Evolutionary conservation across 768 basidiomycete genomes (phyloP), one percentile per base, ranked within the genome.

Genomic region (Trametes maxima): DNA sequence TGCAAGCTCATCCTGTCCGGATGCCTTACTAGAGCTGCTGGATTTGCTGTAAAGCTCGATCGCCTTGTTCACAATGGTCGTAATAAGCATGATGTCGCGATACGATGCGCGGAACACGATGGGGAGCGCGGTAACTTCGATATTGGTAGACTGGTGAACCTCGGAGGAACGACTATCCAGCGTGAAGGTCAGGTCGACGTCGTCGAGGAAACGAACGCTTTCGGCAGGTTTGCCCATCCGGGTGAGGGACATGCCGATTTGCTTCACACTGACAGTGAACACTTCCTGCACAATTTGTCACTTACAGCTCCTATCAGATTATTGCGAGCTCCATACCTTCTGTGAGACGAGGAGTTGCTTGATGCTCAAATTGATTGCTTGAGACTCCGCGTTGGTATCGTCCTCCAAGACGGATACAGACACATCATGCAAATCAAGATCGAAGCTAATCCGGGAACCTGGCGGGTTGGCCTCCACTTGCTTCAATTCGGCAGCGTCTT

Each of bases 21-120:
- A 22, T 19, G 28, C 64, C 72, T 66, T 52, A 49, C 57, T 35
- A 77, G 82, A 49, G 76, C 82, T 63, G 51, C 57, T 35, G 77
- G 82, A 50, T 76, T 82, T 63, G 54, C 76, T 74, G 65, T 92
- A 94, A n/a, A 94, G 79, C 58, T 89, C 88, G 37, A 92, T 75
- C 0, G 94, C 97, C 63, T 89, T 93, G 72, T 94, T 93, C 67
- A 92, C 82, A 63, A 96, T 95, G 3, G 86, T 78, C 47, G 82
- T 87, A 65, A 98, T 98, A 65, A 98, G 82, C 65, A 85, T 85
- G 72, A 98, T 92, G 71, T 99, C 97, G 19, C 93, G 85, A 69
- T 95, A 94, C 0, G 96, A 98, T n/a, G 94, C 94, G 24, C 97
- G 85, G 73, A 99, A 89, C 55, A 98, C 83, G 66, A 99, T 82